Conservation (phyloP, 2,329 filamentous ascomycete genomes). For the Fusarium xyrophilum region DNA sequence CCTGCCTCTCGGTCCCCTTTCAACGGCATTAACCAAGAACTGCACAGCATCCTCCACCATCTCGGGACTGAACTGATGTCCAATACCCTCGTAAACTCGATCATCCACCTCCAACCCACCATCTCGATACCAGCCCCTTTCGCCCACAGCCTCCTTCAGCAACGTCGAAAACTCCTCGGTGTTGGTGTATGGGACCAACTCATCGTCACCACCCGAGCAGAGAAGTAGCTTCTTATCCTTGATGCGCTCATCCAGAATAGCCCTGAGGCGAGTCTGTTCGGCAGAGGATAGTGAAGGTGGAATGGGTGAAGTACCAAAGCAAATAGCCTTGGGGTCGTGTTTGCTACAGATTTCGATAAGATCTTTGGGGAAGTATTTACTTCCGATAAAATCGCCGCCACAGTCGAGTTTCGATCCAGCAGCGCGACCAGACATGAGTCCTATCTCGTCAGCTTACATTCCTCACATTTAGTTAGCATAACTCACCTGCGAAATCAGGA, state of each 20-base stretch:
- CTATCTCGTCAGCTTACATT: constrained; percentile 40
- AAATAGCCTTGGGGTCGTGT: constrained; percentile 76
- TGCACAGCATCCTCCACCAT: constrained; percentile 72
- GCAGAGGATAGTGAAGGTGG: constrained; percentile 43
- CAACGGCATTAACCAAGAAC: constrained; percentile 64
- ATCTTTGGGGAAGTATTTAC: constrained; percentile 74
- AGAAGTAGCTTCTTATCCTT: constrained; percentile 69
- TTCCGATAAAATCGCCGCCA: constrained; percentile 74
- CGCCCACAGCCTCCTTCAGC: constrained; percentile 60
- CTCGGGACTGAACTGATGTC: constrained; percentile 70
- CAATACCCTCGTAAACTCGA: constrained; percentile 70
- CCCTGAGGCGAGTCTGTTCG: constrained; percentile 54
- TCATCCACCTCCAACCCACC: constrained; percentile 67
- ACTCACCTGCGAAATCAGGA: constrained; percentile 78
- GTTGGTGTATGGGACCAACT: constrained; percentile 73
- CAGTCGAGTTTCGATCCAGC: constrained; percentile 64
- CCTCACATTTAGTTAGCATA: neutral
- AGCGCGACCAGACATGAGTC: constrained; percentile 80
- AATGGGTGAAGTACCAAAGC: constrained; percentile 64
- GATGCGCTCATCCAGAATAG: constrained; percentile 57
- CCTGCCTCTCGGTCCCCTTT: constrained; percentile 39
- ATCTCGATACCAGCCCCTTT: constrained; percentile 59
- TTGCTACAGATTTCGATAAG: constrained; percentile 69
- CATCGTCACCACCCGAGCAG: constrained; percentile 71
- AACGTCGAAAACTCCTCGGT: constrained; percentile 65